A percentile compares a stretch with the other conserved stretches of the same genome.
phyloP scores from a whole-genome alignment of 176 grass and related monocot species.

The Zoysia pacifica region DNA sequence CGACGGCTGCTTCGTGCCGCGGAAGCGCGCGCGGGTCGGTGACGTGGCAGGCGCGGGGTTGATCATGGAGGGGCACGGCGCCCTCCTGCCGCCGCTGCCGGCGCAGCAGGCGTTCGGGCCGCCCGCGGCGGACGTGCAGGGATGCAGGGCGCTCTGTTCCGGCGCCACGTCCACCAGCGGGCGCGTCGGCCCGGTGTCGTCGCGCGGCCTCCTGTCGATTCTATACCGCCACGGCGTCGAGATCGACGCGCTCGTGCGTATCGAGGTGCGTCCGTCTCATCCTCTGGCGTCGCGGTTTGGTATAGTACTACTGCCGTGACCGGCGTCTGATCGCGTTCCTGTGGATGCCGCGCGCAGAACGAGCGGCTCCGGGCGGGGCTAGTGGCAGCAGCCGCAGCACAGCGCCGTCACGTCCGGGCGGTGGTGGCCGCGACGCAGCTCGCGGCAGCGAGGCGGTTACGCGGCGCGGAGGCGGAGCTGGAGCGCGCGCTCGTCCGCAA shows the following conservation, averaged over 20 bases:
- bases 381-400: constrained; percentile 25
- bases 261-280: constrained; percentile 44
- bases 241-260: constrained; percentile 64
- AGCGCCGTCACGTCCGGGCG: constrained; percentile 49
- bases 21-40: constrained; percentile 28
- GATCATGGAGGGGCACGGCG: constrained; percentile 27
- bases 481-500: constrained; percentile 34
- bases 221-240: constrained; percentile 60
- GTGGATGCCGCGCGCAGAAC: constrained; percentile 29
- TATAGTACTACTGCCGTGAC: background rate
- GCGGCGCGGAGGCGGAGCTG: constrained; percentile 51
- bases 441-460: constrained; percentile 28
- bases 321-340: background rate
- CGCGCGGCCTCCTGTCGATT: constrained; percentile 45
- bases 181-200: background rate
- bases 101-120: constrained; percentile 7
- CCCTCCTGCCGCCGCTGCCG: background rate
- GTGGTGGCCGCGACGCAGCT: constrained; percentile 38
- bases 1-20: background rate
- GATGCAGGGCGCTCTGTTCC: constrained; percentile 23
- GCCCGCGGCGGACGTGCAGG: background rate
- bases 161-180: constrained; percentile 55
- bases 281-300: background rate
- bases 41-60: constrained; percentile 2
- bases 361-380: constrained; percentile 57